Percentiles rank a stretch among this genome's conserved stretches.
phyloP scores from a whole-genome alignment of 148 eudicot species.

The Rhododendron kiyosumense region DNA sequence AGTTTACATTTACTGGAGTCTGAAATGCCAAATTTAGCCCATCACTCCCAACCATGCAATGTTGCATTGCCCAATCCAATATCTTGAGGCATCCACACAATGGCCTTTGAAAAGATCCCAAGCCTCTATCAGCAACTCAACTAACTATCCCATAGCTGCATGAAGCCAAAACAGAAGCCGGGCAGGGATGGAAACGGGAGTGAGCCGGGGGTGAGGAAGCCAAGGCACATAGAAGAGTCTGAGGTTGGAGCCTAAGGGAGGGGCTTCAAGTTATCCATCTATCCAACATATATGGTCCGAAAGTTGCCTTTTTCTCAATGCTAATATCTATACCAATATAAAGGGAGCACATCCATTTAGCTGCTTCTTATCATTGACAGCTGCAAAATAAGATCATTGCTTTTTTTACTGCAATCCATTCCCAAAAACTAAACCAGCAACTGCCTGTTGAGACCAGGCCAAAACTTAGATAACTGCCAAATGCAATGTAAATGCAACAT shows the following conservation, averaged over 20 bases:
- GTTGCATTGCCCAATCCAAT: not conserved
- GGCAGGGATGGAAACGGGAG: not conserved
- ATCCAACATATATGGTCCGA: not conserved
- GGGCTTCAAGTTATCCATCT: not conserved
- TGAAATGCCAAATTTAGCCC: constrained; percentile 4
- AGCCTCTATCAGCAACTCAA: not conserved
- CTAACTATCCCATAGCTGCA: not conserved
- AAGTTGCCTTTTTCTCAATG: not conserved
- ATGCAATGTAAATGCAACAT: not conserved
- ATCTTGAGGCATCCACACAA: not conserved
- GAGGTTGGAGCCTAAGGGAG: not conserved
- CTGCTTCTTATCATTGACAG: not conserved
- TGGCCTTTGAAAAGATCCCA: not conserved
- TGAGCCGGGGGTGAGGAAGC: not conserved
- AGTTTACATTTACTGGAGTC: not conserved
- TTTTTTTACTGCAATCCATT: not conserved
- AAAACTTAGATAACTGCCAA: not conserved
- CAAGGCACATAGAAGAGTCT: not conserved
- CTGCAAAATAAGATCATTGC: not conserved
- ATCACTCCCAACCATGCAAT: not conserved
- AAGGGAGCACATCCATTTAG: not conserved
- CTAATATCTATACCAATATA: not conserved
- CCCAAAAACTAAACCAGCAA: not conserved
- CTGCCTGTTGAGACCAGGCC: not conserved
- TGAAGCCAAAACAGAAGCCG: not conserved